Base-by-base conservation (phyloP, 75 land plant species). In the Chamaecyparis obtusa region DNA sequence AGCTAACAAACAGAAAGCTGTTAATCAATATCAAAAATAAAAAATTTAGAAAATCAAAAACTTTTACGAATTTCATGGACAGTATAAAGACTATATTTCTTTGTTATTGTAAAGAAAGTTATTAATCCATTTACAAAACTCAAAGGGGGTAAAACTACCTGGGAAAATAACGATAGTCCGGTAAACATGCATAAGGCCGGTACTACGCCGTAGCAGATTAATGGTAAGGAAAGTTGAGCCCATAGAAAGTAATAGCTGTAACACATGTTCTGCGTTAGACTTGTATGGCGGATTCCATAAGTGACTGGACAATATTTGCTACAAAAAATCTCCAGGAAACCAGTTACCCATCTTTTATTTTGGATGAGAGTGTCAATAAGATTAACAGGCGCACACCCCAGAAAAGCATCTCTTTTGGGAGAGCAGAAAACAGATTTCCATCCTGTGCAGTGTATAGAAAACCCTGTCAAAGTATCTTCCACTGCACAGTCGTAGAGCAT, bases 291-390 rank as follows among this genome's bases (percentile, higher is more conserved):
- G 30, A 71, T 71, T 0, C 92, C 93, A 87, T 84, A 92, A 39
- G 77, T 44, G 41, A 92, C 56, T n/a, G 93, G 92, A 56, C 90
- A 87, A 67, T 87, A 91, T 84, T 64, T 91, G 39, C 93, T 91
- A 2, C 89, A 39, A 37, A 94, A 69, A 16, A 94, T 92, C 79
- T 92, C 92, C 11, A 94, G 67, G 17, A 91, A 90, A 9, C 95
- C 95, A 57, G 91, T 93, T 1, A 92, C 88, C 95, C 95, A 94
- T 85, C 95, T 87, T 91, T 92, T 94, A 27, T 91, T 91, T 76
- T 92, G 93, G n/a, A 91, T 85, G 2, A 94, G 83, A 10, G 86
- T 67, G 30, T 94, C 87, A 19, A 43, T 69, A 16, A 94, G 84
- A 3, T 90, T 91, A 6, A 82, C 83, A 5, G 92, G 88, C 2